These are phyloP conservation scores for Microbotryum violaceum DNA, from an alignment of 1,284 basidiomycete genomes.

Conservation along the genomic window DNA sequence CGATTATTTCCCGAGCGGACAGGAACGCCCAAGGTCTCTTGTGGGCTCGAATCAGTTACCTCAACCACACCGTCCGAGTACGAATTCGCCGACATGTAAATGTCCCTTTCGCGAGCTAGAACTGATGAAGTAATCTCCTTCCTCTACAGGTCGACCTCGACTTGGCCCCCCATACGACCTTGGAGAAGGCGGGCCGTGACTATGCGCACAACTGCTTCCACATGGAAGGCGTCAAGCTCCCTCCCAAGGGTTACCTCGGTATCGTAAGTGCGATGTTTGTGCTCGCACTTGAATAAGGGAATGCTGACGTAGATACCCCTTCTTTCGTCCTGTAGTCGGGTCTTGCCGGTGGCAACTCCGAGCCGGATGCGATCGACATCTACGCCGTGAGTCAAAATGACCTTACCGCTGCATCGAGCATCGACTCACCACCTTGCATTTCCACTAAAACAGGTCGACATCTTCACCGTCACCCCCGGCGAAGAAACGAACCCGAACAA, in stretches of 20 bases:
- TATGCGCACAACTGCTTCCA: constrained; percentile 38
- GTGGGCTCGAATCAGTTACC: constrained; percentile 36
- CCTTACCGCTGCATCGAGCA: not conserved
- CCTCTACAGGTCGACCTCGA: constrained; percentile 35
- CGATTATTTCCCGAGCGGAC: constrained; percentile 1
- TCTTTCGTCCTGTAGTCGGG: constrained; percentile 11
- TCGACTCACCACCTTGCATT: not conserved
- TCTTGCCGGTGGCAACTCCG: constrained; percentile 35
- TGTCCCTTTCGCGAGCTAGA: not conserved
- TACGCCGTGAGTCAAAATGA: constrained; percentile 25
- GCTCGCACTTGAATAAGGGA: no score
- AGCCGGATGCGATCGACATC: constrained; percentile 37
- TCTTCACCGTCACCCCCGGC: constrained; percentile 21
- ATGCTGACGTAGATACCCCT: no score
- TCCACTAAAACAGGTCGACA: constrained; percentile 18
- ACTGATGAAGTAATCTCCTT: not conserved
- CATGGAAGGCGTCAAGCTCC: constrained; percentile 31
- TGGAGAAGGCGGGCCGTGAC: constrained; percentile 33
- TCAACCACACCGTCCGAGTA: constrained; percentile 33
- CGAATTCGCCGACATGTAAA: not conserved
- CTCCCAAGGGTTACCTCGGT: constrained; percentile 32
- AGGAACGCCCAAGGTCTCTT: constrained; percentile 36
- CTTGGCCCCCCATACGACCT: constrained; percentile 36
- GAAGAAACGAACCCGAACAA: constrained; percentile 1
- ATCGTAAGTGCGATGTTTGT: constrained; percentile 1